phyloP scores from a whole-genome alignment of 2,329 filamentous ascomycete genomes.

The Colletotrichum coccodes region DNA sequence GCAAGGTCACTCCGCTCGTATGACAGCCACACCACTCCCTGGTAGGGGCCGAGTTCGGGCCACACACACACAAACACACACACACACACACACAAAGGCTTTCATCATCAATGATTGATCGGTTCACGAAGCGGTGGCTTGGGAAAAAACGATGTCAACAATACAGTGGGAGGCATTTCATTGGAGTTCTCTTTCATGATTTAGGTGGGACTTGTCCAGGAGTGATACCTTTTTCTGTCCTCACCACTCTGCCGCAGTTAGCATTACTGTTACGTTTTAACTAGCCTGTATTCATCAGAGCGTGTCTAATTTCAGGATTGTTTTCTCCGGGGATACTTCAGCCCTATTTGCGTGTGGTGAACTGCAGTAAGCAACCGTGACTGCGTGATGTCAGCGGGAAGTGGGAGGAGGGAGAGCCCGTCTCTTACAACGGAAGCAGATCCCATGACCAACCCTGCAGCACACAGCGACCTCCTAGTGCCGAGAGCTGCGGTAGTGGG shows the following conservation, averaged over 20 bases:
- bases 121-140: not conserved
- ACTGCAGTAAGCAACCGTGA: not conserved
- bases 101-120: not conserved
- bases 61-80: not conserved
- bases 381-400: not conserved
- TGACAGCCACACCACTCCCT: not conserved
- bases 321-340: not conserved
- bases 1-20: not conserved
- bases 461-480: not conserved
- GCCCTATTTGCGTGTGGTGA: not conserved
- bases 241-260: not conserved
- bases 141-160: not conserved
- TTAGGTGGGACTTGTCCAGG: not conserved
- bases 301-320: not conserved
- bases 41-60: not conserved
- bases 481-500: slow-evolving; percentile 1
- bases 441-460: not conserved
- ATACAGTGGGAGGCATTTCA: not conserved
- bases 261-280: not conserved
- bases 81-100: not conserved
- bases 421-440: not conserved
- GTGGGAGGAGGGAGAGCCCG: not conserved
- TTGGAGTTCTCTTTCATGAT: not conserved
- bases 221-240: not conserved
- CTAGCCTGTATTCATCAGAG: not conserved